Percentiles rank a stretch among this genome's conserved stretches.
Evolutionary conservation across 164 flowering plant genomes (phyloP).

Genomic region (Aristolochia californica): DNA sequence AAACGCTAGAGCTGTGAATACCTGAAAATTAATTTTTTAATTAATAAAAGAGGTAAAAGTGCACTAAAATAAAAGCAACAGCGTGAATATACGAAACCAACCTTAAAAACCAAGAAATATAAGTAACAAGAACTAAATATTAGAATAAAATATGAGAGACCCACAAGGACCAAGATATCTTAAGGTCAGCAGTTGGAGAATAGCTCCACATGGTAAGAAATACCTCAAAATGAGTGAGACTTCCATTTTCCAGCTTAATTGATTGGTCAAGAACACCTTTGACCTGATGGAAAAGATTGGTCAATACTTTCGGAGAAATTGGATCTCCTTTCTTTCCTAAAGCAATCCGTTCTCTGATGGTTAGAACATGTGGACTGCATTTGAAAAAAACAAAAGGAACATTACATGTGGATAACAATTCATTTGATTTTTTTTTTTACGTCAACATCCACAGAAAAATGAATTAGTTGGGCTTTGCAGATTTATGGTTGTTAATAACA

Average conservation of each 20-base stretch:
- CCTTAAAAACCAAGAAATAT: too few relatives aligned
- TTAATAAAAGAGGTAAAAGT: not conserved
- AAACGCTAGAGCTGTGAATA: conserved; percentile 83
- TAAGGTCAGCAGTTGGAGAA: too few relatives aligned
- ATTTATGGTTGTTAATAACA: too few relatives aligned
- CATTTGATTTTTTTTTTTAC: too few relatives aligned
- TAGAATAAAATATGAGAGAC: too few relatives aligned
- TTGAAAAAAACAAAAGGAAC: conserved; percentile 7
- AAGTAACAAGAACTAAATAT: too few relatives aligned
- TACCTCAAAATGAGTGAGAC: conserved; percentile 92
- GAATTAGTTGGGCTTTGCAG: not conserved
- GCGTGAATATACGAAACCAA: not conserved
- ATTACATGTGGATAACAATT: too few relatives aligned
- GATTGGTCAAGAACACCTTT: conserved; percentile 48
- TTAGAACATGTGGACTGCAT: conserved; percentile 74
- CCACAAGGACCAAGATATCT: too few relatives aligned
- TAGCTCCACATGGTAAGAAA: not conserved
- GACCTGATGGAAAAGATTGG: conserved; percentile 37
- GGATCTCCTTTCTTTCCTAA: conserved; percentile 56
- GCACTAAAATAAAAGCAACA: not conserved
- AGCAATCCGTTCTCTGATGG: conserved; percentile 75
- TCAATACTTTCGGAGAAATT: conserved; percentile 45
- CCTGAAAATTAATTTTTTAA: conserved; percentile 32
- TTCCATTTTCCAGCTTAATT: conserved; percentile 44
- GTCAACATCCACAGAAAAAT: too few relatives aligned